Base-by-base conservation (phyloP, 768 basidiomycete species). In the Hericium rajendrae region DNA sequence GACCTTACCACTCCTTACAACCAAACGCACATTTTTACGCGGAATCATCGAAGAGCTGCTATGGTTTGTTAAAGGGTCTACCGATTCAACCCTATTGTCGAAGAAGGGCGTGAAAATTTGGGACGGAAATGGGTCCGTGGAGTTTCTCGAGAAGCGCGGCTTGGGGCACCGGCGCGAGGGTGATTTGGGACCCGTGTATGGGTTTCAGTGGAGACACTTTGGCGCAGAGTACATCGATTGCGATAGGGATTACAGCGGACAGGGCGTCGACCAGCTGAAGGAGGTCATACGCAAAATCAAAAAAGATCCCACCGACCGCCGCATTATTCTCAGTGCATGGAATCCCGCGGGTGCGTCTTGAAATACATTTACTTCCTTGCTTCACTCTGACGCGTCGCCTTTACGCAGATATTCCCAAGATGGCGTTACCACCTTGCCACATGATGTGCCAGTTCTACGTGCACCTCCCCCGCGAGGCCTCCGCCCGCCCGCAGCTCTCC, bases 401-500 rank as follows among this genome's bases (percentile, higher is more conserved):
- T 11, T 18, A 5, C 28, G 11, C 65, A 97, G 95, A 97, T 71
- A 88, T 99, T 24, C 83, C 85, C 0, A 77, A 81, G 40, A 99
- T 98, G 97, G 97, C 97, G 0, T 82, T 99, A 0, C 97, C 97
- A 0, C 97, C 97, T 0, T 99, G 97, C 71, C 97, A 98, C 72
- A 88, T 98, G 84, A 86, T 98, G 72, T 97, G 94, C 73, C 97
- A 99, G 69, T 99, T 99, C 78, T 97, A 92, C 75, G 95, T 99
- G 38, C 88, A 92, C 67, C 84, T 95, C 38, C 89, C 95, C 0
- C 72, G 83, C 3, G 65, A 76, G 16, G 76, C 82, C 1, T 41
- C 62, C 22, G 64, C 70, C 16, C 85, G 82, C 62, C 86, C 86
- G 9, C 81, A 80, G 57, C 85, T 98, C 16, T 94, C 92, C 9